A percentile compares a stretch with the other conserved stretches of the same genome.
phyloP scores from a whole-genome alignment of 495 filamentous ascomycete genomes.

The Cudoniella acicularis region DNA sequence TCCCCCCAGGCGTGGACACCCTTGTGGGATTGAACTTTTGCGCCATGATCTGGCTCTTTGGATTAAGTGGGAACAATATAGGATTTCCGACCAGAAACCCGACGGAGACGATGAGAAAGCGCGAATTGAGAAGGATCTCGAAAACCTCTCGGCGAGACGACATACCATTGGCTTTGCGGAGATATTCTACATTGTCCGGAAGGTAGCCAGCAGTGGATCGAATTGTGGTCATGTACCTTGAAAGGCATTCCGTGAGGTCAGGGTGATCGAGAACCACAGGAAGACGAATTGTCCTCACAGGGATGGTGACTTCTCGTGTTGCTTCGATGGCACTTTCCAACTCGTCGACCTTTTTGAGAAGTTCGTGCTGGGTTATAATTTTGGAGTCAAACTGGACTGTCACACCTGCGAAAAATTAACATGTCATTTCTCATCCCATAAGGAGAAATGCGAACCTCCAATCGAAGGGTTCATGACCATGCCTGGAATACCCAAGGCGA shows the following conservation, averaged over 20 bases:
- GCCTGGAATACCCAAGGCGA: constrained; percentile 1
- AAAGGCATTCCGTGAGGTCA: constrained; percentile 43
- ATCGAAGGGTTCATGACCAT: constrained; percentile 16
- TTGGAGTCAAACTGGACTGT: constrained; percentile 24
- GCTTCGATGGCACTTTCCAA: constrained; percentile 33
- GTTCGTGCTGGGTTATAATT: constrained; percentile 30
- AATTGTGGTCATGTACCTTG: constrained; percentile 56
- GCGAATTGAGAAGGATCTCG: constrained; percentile 44
- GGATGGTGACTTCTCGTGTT: constrained; percentile 39
- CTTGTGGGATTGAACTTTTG: constrained; percentile 59
- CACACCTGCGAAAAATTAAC: neutral
- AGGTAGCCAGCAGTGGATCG: constrained; percentile 55
- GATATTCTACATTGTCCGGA: constrained; percentile 54
- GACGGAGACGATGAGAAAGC: constrained; percentile 49
- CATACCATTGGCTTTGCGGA: constrained; percentile 55
- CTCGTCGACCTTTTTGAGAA: constrained; percentile 29
- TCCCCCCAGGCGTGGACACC: constrained; percentile 53
- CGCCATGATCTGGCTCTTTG: constrained; percentile 46
- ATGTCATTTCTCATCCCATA: no score
- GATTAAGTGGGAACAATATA: constrained; percentile 52
- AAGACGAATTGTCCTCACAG: constrained; percentile 47
- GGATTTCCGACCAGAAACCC: constrained; percentile 57
- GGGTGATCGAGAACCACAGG: constrained; percentile 52
- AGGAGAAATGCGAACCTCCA: neutral
- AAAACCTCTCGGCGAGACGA: constrained; percentile 33